Conservation (phyloP, 23 red algal genomes). For the Gracilaria gracilis region DNA sequence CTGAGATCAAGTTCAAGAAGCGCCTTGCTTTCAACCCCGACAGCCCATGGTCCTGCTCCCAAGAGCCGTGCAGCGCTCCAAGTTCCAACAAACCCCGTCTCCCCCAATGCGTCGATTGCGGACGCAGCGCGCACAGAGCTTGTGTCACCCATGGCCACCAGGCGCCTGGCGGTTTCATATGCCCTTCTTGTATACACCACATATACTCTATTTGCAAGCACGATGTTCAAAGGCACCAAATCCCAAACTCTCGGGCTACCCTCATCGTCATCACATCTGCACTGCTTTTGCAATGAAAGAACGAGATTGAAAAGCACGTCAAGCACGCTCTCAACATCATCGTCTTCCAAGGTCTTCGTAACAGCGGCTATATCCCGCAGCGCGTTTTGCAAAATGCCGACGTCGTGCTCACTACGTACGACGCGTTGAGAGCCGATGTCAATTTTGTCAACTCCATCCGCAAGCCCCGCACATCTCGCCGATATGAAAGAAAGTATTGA, state of each 20-base stretch:
- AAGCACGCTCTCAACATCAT: conserved; percentile 26
- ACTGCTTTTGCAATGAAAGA: conserved; percentile 44
- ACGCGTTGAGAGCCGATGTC: conserved; percentile 81
- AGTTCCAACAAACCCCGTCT: no score
- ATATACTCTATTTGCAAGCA: not conserved
- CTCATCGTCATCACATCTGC: conserved; percentile 32
- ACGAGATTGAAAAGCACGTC: conserved; percentile 55
- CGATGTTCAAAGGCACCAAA: not conserved
- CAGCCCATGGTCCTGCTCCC: not conserved
- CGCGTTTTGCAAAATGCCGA: conserved; percentile 62
- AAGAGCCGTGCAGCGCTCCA: not conserved
- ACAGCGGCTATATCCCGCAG: conserved; percentile 56
- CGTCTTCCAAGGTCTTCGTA: conserved; percentile 29
- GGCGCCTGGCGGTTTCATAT: not conserved
- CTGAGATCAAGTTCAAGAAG: not conserved
- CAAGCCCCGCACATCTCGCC: conserved; percentile 8
- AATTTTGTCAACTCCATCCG: conserved; percentile 44
- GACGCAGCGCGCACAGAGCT: not conserved
- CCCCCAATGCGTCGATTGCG: conserved; percentile 32
- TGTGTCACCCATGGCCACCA: not conserved
- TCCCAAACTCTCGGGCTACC: conserved; percentile 42
- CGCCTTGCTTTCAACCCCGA: no score
- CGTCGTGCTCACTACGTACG: conserved; percentile 94
- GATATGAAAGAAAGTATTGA: conserved; percentile 75
- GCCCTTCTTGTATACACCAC: not conserved